Base-by-base conservation (phyloP, 805 yeast genomes). In the Saturnispora galanensis region DNA sequence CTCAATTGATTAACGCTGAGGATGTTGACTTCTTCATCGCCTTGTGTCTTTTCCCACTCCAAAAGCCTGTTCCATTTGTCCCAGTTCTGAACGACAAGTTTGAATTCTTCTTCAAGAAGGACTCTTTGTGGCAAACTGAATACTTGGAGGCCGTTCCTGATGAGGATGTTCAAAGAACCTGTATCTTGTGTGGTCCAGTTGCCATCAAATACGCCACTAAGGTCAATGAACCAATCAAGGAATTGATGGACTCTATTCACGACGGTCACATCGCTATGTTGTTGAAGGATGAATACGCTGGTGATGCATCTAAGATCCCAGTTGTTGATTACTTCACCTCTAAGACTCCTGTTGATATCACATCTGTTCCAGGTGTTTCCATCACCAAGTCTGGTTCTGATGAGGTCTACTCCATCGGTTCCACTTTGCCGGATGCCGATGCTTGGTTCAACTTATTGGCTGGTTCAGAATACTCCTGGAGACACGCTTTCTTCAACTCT, bases 51-150 rank as follows among this genome's bases (percentile, higher is more conserved):
- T 79, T 79, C 60, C 96, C 96, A 56, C 59, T 68, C 49, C 97
- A 90, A 70, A 93, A 93, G 70, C 99, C 99, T 31, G 96, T 88
- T 62, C 98, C 98, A 52, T 93, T 93, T 56, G 89, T 93, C 56
- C 99, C 99, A 42, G 84, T 86, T 16, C 74, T 93, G 64, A 96
- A 93, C 62, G 94, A 86, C 54, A 84, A 86, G 71, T 87, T 93
- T 58, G 97, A 93, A 67, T 80, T 82, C 61, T 93, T 84, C 77
- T 93, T 93, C 79, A 93, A 93, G 79, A 93, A 93, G 72, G 99
- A 93, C 67, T 90, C 97, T 29, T 74, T 93, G 64, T 93, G 98
- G 98, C 99, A 93, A 75, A 84, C 96, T 18, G 97, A 93, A 73
- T 90, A 86, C 63, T 76, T 93, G 62, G 97, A 88, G 64, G 85